Percentiles rank a stretch among this genome's conserved stretches.
Conservation (phyloP, 257 asterid species). For the Nicotiana sylvestris region DNA sequence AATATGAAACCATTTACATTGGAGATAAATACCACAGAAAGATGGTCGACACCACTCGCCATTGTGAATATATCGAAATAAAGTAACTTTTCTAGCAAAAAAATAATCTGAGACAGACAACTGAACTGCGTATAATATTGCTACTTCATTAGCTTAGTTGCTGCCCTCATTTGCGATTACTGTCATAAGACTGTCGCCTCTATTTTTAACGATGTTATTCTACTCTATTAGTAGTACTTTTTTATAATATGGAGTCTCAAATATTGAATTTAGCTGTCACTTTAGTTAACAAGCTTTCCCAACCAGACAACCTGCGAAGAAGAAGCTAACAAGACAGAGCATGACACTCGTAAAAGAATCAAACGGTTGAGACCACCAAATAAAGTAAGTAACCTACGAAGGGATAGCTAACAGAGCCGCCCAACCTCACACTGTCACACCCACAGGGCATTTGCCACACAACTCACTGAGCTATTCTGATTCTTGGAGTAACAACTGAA, state of each 20-base stretch:
- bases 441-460: no score
- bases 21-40: neutral
- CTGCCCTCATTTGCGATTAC: neutral
- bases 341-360: conserved; percentile 32
- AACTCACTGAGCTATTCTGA: no score
- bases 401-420: no score
- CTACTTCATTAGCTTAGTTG: neutral
- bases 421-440: no score
- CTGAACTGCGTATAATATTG: neutral
- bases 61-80: neutral
- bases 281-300: neutral
- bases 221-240: neutral
- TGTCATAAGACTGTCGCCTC: neutral
- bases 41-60: neutral
- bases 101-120: no score
- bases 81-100: neutral
- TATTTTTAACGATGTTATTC: neutral
- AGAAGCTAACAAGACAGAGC: conserved; percentile 29
- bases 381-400: conserved; percentile 7
- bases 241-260: neutral
- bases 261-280: neutral
- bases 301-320: neutral
- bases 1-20: neutral
- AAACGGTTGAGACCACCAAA: conserved; percentile 34
- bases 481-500: no score